A percentile compares a stretch with the other conserved stretches of the same genome.
These are phyloP conservation scores for Groenewaldozyma auringiensis DNA, from an alignment of 1,139 yeast species.

Conservation along the genomic window DNA sequence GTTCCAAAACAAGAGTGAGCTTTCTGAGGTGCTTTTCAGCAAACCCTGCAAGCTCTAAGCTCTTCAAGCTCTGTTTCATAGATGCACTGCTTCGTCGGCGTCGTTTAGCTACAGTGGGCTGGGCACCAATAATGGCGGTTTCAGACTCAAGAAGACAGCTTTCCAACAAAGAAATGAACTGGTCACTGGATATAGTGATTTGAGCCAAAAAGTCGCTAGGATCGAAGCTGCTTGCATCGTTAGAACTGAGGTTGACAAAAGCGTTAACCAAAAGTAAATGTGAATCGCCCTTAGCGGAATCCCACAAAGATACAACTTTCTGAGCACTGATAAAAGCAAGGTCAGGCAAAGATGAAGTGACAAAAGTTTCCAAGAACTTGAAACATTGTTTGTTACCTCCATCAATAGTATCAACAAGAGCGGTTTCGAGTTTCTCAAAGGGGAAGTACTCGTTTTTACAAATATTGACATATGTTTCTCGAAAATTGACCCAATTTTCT, in stretches of 20 bases:
- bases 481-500: slow-evolving; percentile 35
- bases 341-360: slow-evolving; percentile 40
- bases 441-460: slow-evolving; percentile 44
- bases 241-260: slow-evolving; percentile 49
- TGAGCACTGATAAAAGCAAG: slow-evolving; percentile 45
- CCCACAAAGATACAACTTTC: slow-evolving; percentile 50
- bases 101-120: slow-evolving; percentile 41
- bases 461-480: slow-evolving; percentile 40
- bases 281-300: slow-evolving; percentile 46
- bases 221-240: slow-evolving; percentile 43
- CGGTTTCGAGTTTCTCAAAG: slow-evolving; percentile 45
- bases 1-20: slow-evolving; percentile 71
- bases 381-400: slow-evolving; percentile 54
- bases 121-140: slow-evolving; percentile 45
- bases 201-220: slow-evolving; percentile 49
- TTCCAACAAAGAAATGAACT: slow-evolving; percentile 44
- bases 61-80: slow-evolving; percentile 64
- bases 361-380: slow-evolving; percentile 47
- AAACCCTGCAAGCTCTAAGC: slow-evolving; percentile 55
- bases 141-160: slow-evolving; percentile 38
- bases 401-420: slow-evolving; percentile 51
- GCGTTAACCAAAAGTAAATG: slow-evolving; percentile 52
- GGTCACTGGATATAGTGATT: slow-evolving; percentile 39
- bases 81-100: slow-evolving; percentile 76
- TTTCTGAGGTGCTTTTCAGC: slow-evolving; percentile 75